Percentiles rank a stretch among this genome's conserved stretches.
Conservation (phyloP, 176 grass and related monocot genomes). For the Alopecurus myosuroides region DNA sequence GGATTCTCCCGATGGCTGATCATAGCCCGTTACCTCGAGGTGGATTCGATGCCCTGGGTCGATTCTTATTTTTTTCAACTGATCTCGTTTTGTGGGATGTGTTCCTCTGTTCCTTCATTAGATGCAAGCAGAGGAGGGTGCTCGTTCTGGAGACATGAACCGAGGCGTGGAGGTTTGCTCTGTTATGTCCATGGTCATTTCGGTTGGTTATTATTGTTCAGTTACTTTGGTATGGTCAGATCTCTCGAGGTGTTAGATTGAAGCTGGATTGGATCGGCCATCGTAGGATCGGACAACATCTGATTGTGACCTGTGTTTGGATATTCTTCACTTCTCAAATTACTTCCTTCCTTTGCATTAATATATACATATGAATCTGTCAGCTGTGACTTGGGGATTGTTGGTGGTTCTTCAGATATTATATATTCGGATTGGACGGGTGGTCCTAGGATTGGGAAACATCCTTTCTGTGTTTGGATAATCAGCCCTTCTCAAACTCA, state of each 20-base stretch:
- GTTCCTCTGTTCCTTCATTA: background rate
- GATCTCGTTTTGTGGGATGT: background rate
- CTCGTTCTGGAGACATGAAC: background rate
- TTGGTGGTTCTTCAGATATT: background rate
- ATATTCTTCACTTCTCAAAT: background rate
- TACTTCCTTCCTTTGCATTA: background rate
- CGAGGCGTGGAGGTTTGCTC: slow-evolving; percentile 23
- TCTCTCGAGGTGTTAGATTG: background rate
- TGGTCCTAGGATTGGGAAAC: background rate
- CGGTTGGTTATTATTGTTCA: background rate
- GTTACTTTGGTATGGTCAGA: background rate
- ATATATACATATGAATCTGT: background rate
- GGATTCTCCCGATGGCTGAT: background rate
- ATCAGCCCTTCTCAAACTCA: background rate
- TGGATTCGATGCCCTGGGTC: background rate
- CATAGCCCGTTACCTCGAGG: background rate
- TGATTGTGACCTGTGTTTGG: background rate
- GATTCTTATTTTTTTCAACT: background rate
- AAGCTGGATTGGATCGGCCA: background rate
- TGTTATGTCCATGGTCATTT: background rate
- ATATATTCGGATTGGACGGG: background rate
- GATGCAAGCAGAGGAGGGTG: background rate
- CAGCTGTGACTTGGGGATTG: background rate
- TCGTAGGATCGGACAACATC: background rate
- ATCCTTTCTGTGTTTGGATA: background rate